phyloP scores from a whole-genome alignment of 1,284 basidiomycete species.

The Cryptococcus sp. region DNA sequence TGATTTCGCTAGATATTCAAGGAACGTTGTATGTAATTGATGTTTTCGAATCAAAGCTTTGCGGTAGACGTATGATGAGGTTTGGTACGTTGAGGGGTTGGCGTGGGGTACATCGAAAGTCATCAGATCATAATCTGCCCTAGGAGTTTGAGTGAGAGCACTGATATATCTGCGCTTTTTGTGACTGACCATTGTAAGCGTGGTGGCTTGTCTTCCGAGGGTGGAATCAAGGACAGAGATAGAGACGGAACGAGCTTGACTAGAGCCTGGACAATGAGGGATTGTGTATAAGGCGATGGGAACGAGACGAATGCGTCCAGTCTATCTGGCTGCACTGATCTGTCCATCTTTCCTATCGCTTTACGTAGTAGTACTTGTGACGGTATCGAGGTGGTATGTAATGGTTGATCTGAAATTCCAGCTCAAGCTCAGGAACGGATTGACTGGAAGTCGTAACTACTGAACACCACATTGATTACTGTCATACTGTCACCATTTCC shows the following conservation, averaged over 20 bases:
- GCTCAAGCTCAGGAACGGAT: too few relatives aligned
- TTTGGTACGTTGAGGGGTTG: slow-evolving; percentile 53
- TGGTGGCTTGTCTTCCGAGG: slow-evolving; percentile 31
- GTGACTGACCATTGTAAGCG: slow-evolving; percentile 40
- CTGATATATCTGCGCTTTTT: not conserved
- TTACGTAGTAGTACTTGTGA: not conserved
- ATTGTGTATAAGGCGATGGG: slow-evolving; percentile 71
- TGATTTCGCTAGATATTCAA: slow-evolving; percentile 69
- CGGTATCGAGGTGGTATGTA: too few relatives aligned
- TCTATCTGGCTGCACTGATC: slow-evolving; percentile 1
- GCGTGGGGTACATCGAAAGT: slow-evolving; percentile 64
- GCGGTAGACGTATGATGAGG: slow-evolving; percentile 83
- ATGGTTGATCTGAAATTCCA: too few relatives aligned
- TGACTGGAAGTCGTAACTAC: too few relatives aligned
- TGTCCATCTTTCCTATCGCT: not conserved
- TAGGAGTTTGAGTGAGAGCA: slow-evolving; percentile 4
- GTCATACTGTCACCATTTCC: not conserved
- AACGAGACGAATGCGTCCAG: slow-evolving; percentile 62
- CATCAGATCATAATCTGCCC: slow-evolving; percentile 65
- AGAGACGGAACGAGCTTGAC: slow-evolving; percentile 36
- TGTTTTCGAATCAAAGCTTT: slow-evolving; percentile 95
- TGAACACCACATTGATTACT: too few relatives aligned
- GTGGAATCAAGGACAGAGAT: slow-evolving; percentile 28
- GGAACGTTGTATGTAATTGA: slow-evolving; percentile 74
- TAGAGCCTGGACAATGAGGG: slow-evolving; percentile 65